Evolutionary conservation across 2,329 filamentous ascomycete species (phyloP).

Genomic region (Claviceps sp.): DNA sequence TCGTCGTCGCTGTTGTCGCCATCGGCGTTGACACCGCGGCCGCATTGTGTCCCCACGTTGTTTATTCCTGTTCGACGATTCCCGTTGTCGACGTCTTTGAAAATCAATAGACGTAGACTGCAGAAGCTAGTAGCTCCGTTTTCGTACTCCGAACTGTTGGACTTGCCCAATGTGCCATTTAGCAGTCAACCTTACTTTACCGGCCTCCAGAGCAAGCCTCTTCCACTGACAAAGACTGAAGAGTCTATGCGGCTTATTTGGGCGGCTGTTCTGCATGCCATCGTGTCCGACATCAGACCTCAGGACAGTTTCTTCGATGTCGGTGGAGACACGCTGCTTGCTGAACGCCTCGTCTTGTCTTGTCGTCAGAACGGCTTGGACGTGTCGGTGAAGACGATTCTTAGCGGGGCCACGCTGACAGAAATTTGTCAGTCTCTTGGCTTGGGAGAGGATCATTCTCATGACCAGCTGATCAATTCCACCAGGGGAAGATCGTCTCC

Average conservation of each 20-base stretch:
- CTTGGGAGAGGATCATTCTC: constrained; percentile 2
- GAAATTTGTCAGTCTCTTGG: constrained; percentile 28
- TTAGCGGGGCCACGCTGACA: constrained; percentile 27
- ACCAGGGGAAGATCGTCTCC: constrained; percentile 1
- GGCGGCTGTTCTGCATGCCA: constrained; percentile 27
- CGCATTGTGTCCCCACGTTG: constrained; percentile 30
- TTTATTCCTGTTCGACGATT: constrained; percentile 35
- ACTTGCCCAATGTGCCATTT: constrained; percentile 19
- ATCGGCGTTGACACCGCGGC: constrained; percentile 15
- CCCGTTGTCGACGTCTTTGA: constrained; percentile 35
- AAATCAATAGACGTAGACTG: constrained; percentile 35
- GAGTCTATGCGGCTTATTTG: constrained; percentile 34
- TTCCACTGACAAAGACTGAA: constrained; percentile 34
- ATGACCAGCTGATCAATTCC: background rate
- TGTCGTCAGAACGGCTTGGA: constrained; percentile 29
- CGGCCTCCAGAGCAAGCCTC: constrained; percentile 27
- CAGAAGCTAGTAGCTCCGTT: constrained; percentile 30
- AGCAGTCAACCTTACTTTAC: constrained; percentile 20
- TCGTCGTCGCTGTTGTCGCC: constrained; percentile 10
- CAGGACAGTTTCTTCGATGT: constrained; percentile 31
- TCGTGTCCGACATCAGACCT: constrained; percentile 26
- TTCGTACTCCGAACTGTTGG: constrained; percentile 28
- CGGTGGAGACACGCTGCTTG: constrained; percentile 33
- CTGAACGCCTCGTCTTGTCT: constrained; percentile 28
- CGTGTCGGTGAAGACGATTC: constrained; percentile 28